Base-by-base conservation (phyloP, 176 grass and related monocot genomes). In the Aegilops bicornis region DNA sequence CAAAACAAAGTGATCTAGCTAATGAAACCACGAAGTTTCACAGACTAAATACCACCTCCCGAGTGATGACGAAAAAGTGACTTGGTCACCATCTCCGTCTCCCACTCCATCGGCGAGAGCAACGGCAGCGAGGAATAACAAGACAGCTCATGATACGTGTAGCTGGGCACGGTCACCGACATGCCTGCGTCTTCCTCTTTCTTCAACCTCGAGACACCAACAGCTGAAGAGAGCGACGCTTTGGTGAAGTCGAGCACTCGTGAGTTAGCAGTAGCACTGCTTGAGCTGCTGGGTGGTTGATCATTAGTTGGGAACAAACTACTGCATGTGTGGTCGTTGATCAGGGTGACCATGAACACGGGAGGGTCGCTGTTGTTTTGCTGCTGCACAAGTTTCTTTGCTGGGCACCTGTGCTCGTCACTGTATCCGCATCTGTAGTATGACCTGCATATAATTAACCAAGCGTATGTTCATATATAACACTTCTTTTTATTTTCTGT, bases 361-460 rank as follows among this genome's bases (percentile, higher is more conserved):
- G 82, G 90, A 60, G 65, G 80, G 23, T 69, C 2, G 4, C 7
- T 63, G 8, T 54, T 77, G 77, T 62, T 85, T 19, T 81, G 16
- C 11, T 85, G 86, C 82, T 91, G 90, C 12, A 91, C 69, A 4
- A 82, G 80, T 88, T 91, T 91, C 70, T 81, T 91, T 11, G 90
- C 90, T 22, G 77, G 69, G 15, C 90, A 91, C 52, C 43, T 85
- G 19, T 81, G 64, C 10, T 85, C 86, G 14, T 85, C 70, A 1
- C 64, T 70, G 70, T 82, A 91, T 64, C 82, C 78, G 31, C 90
- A 91, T 85, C 79, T 88, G 48, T 91, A 91, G 86, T 91, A 91
- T 40, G 76, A 27, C 70, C 90, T 91, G 86, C 25, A 82, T 77
- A 90, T 30, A 35, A 14, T 33, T 50, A 37, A 4, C 15, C 40